These are phyloP conservation scores for Salvia splendens DNA, from an alignment of 257 asterid genomes.

Conservation along the genomic window DNA sequence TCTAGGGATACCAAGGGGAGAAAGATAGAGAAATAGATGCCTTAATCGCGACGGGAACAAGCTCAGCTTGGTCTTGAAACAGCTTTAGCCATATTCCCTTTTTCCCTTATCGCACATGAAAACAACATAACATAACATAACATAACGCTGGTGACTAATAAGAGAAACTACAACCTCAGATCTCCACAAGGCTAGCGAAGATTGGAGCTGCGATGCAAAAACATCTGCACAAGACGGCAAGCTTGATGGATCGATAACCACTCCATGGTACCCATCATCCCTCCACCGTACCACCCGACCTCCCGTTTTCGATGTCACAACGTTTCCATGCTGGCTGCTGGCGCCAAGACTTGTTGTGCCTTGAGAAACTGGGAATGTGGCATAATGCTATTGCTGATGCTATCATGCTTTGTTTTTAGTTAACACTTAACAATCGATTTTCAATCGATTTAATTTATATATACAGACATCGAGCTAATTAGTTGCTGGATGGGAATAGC, in stretches of 20 bases:
- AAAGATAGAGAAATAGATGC: no score
- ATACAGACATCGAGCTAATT: no score
- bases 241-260: constrained; percentile 41
- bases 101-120: constrained; percentile 27
- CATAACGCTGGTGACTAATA: no score
- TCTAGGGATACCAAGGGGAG: no score
- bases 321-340: no score
- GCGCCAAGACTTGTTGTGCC: not conserved
- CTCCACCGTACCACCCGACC: not conserved
- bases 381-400: constrained; percentile 10
- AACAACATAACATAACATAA: no score
- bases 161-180: constrained; percentile 29
- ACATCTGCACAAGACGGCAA: constrained; percentile 38
- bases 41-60: constrained; percentile 43
- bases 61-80: constrained; percentile 40
- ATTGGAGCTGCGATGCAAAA: constrained; percentile 36
- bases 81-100: constrained; percentile 47
- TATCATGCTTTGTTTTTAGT: constrained; percentile 9
- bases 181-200: constrained; percentile 44
- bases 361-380: constrained; percentile 3
- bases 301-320: not conserved
- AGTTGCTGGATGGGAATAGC: no score
- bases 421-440: no score
- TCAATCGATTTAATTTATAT: no score
- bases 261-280: constrained; percentile 46